Base-by-base conservation (phyloP, 345 rosid genomes). In the Carallia brachiata region DNA sequence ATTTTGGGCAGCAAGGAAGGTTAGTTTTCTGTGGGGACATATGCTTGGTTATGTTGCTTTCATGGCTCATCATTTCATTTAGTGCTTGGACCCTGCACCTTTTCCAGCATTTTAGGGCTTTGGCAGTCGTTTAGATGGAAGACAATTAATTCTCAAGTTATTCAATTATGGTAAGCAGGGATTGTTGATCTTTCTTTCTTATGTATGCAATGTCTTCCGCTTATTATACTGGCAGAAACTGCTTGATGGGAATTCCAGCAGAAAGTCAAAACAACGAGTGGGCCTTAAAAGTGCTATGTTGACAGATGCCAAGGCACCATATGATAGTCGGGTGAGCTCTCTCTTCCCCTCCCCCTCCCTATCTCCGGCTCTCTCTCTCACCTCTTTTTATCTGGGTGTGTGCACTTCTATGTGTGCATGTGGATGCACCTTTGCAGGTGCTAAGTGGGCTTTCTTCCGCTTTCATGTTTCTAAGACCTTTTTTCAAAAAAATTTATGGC, bases 1-100 rank as follows among this genome's bases (percentile, higher is more conserved):
- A 80, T 95, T 94, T 76, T 94, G 98, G 98, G 93, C 97, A n/a
- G 84, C 96, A 62, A 88, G 97, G 75, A 90, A 86, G 97, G 97
- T 90, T 81, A 62, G 71, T 61, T 67, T 72, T 72, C 52, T 72
- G 34, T 31, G 5, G 47, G 15, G 5, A n/a, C 34, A 34, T 61
- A 30, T 56, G 9, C 13, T 9, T 70, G 6, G 18, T 27, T 69
- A 19, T 44, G 8, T 69, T 31, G 59, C 62, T 61, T 66, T 61
- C 37, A 36, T 58, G 44, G 27, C 7, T 62, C 9, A 13, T 10
- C 40, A 56, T 63, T 39, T 74, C 19, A 28, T 61, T 72, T 71
- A 55, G 23, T 50, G 6, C 54, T 59, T 60, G 55, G 64, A 54
- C 30, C 37, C 19, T 44, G 58, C 19, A n/a, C 44, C 17, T 65